Evolutionary conservation across 108 stramenopile species (phyloP).

Genomic region (Fistulifera pelliculosa): DNA sequence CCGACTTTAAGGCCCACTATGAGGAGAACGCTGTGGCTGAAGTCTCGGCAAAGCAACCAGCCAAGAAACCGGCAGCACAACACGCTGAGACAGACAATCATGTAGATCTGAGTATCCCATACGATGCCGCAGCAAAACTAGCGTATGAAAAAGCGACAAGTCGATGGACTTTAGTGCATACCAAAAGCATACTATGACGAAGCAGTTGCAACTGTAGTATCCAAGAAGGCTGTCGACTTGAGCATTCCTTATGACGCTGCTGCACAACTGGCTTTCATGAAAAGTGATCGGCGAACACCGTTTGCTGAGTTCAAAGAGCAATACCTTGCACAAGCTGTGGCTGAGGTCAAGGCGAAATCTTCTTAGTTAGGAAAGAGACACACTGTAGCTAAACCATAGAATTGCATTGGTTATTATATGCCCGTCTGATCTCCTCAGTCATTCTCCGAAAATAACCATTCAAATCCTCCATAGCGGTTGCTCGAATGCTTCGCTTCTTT

Average conservation of each 20-base stretch:
- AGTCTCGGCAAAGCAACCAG: conserved; percentile 9
- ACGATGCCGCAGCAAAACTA: conserved; percentile 41
- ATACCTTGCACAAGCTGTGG: conserved; percentile 34
- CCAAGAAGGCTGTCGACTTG: conserved; percentile 4
- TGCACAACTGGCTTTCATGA: conserved; percentile 40
- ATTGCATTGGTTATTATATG: too few relatives aligned
- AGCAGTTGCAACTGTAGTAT: conserved; percentile 9
- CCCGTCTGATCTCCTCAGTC: too few relatives aligned
- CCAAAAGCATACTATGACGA: conserved; percentile 40
- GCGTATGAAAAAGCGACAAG: conserved; percentile 39
- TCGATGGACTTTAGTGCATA: conserved; percentile 42
- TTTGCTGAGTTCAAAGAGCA: conserved; percentile 39
- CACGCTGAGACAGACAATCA: not conserved
- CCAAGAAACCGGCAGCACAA: conserved; percentile 5
- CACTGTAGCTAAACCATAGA: too few relatives aligned
- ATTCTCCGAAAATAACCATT: too few relatives aligned
- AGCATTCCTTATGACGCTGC: conserved; percentile 37
- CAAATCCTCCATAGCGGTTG: too few relatives aligned
- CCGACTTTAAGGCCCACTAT: conserved; percentile 35
- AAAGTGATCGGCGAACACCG: conserved; percentile 32
- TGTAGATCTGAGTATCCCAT: conserved; percentile 14
- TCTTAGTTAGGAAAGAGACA: too few relatives aligned
- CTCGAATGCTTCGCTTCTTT: too few relatives aligned
- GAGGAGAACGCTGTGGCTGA: conserved; percentile 28
- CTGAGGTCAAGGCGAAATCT: conserved; percentile 9